Conservation (phyloP, 2,329 filamentous ascomycete species). For the Colletotrichum gloeosporioides region DNA sequence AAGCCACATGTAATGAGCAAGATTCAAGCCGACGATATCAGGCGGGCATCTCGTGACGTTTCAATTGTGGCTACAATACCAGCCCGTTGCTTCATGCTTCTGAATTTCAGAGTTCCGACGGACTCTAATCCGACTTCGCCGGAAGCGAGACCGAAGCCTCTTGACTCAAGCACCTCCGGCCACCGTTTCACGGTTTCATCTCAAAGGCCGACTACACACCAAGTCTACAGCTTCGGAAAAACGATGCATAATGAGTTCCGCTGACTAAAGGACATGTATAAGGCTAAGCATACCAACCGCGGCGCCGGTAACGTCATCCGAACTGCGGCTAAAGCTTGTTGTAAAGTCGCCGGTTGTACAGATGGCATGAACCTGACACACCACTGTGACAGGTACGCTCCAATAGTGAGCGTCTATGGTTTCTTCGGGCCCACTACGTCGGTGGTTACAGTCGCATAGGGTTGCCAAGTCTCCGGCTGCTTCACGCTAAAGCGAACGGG, state of each 20-base stretch:
- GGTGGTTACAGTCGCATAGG: not conserved
- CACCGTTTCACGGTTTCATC: rapidly evolving
- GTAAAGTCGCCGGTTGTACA: not conserved
- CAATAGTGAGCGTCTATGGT: rapidly evolving
- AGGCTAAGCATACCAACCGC: not conserved
- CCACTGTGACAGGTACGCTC: rapidly evolving
- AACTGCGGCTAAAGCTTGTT: not conserved
- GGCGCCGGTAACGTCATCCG: not conserved
- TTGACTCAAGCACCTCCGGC: not conserved
- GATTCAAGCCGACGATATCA: too few relatives aligned
- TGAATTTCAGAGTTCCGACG: too few relatives aligned
- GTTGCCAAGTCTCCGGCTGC: not conserved
- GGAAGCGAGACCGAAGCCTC: not conserved
- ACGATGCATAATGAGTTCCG: not conserved
- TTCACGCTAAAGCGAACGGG: not conserved
- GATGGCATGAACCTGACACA: not conserved
- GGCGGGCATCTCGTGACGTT: too few relatives aligned
- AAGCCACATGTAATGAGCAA: not conserved
- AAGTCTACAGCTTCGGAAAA: not conserved
- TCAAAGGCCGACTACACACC: rapidly evolving
- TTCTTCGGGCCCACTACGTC: rapidly evolving
- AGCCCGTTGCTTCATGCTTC: too few relatives aligned
- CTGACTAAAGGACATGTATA: not conserved
- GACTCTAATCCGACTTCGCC: not conserved
- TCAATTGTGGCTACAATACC: too few relatives aligned